A percentile compares a stretch with the other conserved stretches of the same genome.
Conservation (phyloP, 352 stramenopile species). For the Pythium pyrilobum region DNA sequence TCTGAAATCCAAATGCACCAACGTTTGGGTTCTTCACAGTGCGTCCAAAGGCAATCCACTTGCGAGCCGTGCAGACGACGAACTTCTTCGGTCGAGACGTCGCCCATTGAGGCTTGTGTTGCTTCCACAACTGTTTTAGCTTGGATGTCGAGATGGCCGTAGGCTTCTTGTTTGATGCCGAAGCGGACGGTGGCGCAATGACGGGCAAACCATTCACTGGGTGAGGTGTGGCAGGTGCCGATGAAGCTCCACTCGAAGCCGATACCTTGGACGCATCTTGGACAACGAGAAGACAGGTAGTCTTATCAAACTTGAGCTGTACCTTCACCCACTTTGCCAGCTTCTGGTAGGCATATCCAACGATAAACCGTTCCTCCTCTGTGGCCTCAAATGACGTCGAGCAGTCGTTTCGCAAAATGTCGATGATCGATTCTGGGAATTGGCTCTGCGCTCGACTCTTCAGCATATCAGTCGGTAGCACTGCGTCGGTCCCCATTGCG, state of each 20-base stretch:
- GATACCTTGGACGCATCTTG: slow-evolving; percentile 28
- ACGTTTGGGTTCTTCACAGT: slow-evolving; percentile 61
- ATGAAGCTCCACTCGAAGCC: not conserved
- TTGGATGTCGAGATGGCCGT: slow-evolving; percentile 34
- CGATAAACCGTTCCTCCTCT: slow-evolving; percentile 47
- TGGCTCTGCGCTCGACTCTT: slow-evolving; percentile 66
- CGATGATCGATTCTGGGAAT: slow-evolving; percentile 64
- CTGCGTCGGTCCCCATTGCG: slow-evolving; percentile 41
- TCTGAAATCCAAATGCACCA: slow-evolving; percentile 71
- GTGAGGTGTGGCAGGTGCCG: not conserved
- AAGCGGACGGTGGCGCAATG: not conserved
- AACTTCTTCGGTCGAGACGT: slow-evolving; percentile 46
- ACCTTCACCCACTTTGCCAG: slow-evolving; percentile 70
- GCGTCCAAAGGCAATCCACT: slow-evolving; percentile 73
- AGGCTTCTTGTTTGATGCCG: slow-evolving; percentile 7
- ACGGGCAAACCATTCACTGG: not conserved
- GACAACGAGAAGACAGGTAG: slow-evolving; percentile 31
- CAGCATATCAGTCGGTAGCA: slow-evolving; percentile 69
- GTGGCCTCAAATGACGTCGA: slow-evolving; percentile 46
- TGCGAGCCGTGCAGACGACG: slow-evolving; percentile 64
- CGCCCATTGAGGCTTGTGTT: slow-evolving; percentile 54
- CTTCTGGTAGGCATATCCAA: slow-evolving; percentile 73
- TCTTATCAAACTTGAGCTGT: slow-evolving; percentile 63
- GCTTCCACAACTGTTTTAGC: slow-evolving; percentile 59
- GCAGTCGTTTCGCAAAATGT: slow-evolving; percentile 59